Evolutionary conservation across 1,284 basidiomycete genomes (phyloP), one percentile per base, ranked within the genome.

Genomic region (Schizophyllum commune): DNA sequence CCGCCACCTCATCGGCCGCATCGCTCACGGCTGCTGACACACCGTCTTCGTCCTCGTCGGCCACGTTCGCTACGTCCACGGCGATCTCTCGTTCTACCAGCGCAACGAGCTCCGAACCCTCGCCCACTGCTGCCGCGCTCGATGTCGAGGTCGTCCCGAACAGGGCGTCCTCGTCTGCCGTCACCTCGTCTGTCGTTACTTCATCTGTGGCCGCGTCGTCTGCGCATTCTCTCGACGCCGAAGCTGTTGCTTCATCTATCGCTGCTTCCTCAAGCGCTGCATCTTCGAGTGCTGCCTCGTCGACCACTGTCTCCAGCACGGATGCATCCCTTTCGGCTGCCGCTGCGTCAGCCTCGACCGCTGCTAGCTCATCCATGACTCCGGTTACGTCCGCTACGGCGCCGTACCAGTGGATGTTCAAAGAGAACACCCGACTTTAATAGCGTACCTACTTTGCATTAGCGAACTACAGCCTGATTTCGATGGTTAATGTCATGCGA

Each of bases 401-500:
- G 58, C 77, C 75, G 1, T 79, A 79, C 64, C 69, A 72, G 65
- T 79, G 75, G 76, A 73, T 70, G 70, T 79, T 79, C 70, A 71
- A 64, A 7, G 54, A 32, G 32, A 55, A 62, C 51, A 27, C 54
- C 5, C 34, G 60, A 27, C 33, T 39, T 56, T 61, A 32, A 55
- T 27, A n/a, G 17, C 19, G 55, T 6, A 55, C 19, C 21, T 58
- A 55, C 27, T 55, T 52, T 58, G 58, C 56, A 58, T 71, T 74
- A 54, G 65, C 39, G 39, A 11, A 47, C 8, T 11, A 5, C 27
- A 27, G 27, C 27, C 27, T 27, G 27, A 27, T 27, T 27, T 27
- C 27, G 27, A 27, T 27, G 27, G 27, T 27, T 27, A 3, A 27
- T 27, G 27, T 27, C 3, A 27, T 27, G 27, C 27, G 27, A 27